Evolutionary conservation across 805 yeast species (phyloP), one percentile per base, ranked within the genome.

Genomic region (Cyberlindnera veronae): DNA sequence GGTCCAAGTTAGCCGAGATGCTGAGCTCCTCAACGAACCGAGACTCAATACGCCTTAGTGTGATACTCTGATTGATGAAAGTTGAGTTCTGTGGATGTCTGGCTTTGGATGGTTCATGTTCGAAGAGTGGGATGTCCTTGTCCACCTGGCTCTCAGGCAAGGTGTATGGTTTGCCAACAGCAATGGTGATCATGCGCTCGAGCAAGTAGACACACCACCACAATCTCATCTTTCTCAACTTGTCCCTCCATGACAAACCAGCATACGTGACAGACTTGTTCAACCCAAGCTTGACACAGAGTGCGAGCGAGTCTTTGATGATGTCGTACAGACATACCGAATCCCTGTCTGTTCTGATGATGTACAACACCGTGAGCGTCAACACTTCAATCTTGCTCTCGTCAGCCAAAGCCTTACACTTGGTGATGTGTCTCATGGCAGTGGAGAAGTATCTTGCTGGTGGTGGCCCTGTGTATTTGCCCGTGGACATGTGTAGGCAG

Each of bases 171-270:
- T 74, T 75, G 5, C 83, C 80, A 11, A 80, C 79, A 8, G 83
- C 76, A 28, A 78, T 72, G 28, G 80, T 72, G 35, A 78, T 75
- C 62, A 79, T 70, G 53, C 83, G 70, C 51, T 80, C 86, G 32
- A 77, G 53, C n/a, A 77, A 52, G 54, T 79, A 80, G 7, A 74
- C 72, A 54, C 81, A 75, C 85, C 85, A 80, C 62, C 81, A 80
- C 14, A 76, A 60, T 46, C 84, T 66, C 59, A 77, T 57, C 51
- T 67, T 70, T 38, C 66, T 64, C 45, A 71, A 68, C 40, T 57
- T 55, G 26, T 53, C 55, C 6, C 50, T 39, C 24, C 54, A 48
- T 10, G 48, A 34, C 12, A 54, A 53, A 23, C 56, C 56, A 29
- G 51, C 41, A 48, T 71, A 71, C 3, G 68, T 49, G 30, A 50